A percentile compares a stretch with the other conserved stretches of the same genome.
phyloP scores from a whole-genome alignment of 2,329 filamentous ascomycete genomes.

The Penicillium palitans region DNA sequence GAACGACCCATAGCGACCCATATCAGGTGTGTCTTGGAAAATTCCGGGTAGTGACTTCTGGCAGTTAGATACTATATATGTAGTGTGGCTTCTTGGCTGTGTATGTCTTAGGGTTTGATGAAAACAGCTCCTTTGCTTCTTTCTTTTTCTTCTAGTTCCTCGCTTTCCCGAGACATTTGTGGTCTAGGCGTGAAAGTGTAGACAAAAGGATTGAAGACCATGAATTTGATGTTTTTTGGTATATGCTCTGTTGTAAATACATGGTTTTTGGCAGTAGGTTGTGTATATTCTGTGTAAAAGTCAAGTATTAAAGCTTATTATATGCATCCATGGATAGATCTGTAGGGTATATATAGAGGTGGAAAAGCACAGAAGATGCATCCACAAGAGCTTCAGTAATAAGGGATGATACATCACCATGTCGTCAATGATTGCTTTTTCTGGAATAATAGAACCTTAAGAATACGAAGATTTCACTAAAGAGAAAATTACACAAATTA shows the following conservation, averaged over 20 bases:
- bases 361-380: not conserved
- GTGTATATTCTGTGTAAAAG: not conserved
- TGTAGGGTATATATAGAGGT: not conserved
- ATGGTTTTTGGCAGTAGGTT: not conserved
- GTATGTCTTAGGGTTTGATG: not conserved
- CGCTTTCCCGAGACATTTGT: not conserved
- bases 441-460: not conserved
- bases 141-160: not conserved
- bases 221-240: not conserved
- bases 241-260: not conserved
- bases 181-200: not conserved
- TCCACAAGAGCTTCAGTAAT: not conserved
- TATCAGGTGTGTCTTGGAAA: not conserved
- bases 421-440: slow-evolving; percentile 4
- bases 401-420: not conserved
- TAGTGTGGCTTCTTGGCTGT: not conserved
- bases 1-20: too few relatives aligned
- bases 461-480: not conserved
- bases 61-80: not conserved
- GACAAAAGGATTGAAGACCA: too few relatives aligned
- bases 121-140: not conserved
- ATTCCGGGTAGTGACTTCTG: not conserved
- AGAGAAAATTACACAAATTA: slow-evolving; percentile 3
- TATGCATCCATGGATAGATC: not conserved
- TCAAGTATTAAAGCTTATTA: not conserved